Evolutionary conservation across 768 basidiomycete genomes (phyloP).

Genomic region (Podaxis rugospora): DNA sequence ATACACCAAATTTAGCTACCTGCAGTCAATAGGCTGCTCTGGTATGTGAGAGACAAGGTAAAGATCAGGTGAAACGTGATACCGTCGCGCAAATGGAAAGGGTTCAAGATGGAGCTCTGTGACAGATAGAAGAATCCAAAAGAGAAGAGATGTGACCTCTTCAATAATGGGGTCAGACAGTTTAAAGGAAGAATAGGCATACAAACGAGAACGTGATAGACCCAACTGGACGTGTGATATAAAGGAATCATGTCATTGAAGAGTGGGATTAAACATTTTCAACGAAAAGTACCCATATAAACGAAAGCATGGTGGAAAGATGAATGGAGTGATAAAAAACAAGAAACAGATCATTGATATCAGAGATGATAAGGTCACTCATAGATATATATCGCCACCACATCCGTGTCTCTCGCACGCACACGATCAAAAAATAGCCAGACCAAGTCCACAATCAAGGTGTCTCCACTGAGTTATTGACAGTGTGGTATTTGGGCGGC

Average conservation of each 20-base stretch:
- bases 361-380: not conserved
- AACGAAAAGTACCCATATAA: not conserved
- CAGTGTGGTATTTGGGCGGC: slow-evolving; percentile 5
- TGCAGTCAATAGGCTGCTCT: no score
- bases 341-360: not conserved
- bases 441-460: not conserved
- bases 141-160: no score
- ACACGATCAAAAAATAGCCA: not conserved
- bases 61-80: no score
- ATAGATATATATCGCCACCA: not conserved
- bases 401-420: not conserved
- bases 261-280: not conserved
- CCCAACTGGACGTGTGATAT: no score
- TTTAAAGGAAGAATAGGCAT: not conserved
- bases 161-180: no score
- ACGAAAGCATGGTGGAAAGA: not conserved
- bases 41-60: no score
- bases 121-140: no score
- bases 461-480: not conserved
- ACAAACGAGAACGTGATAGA: not conserved
- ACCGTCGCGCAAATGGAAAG: no score
- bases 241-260: not conserved
- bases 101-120: no score
- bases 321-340: not conserved
- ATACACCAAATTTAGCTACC: no score